Base-by-base conservation (phyloP, 2,329 filamentous ascomycete species). In the Alternaria burnsii region DNA sequence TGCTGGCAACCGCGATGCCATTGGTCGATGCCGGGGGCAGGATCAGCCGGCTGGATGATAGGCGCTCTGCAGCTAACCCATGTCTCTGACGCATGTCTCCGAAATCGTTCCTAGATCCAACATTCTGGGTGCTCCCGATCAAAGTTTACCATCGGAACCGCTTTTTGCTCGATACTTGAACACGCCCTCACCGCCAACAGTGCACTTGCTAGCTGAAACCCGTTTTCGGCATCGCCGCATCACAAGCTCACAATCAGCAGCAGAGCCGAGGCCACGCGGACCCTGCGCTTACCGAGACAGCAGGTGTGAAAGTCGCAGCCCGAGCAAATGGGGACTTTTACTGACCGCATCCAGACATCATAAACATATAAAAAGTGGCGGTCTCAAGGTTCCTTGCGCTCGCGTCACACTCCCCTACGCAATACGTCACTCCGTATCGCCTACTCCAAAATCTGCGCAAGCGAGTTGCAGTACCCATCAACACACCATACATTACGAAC, bases 241-340 rank as follows among this genome's bases (percentile, higher is more conserved):
- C 75, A 77, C 74, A 71, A 70, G 73, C 67, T 74, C 46, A 36
- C 18, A 50, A 24, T 11, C 46, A 26, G 32, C 46, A 36, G 28
- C 20, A 36, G 22, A 38, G 65, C 75, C 75, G 73, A 75, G 75
- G 75, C 66, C 70, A 63, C 59, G 57, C 54, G 55, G 22, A 42
- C 65, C 61, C 57, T 69, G 59, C 61, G 59, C 58, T 67, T 46
- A 40, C 58, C 40, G 50, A 67, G 62, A 70, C 69, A 46, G 58
- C 56, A 50, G 57, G 66, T 67, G 56, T 59, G 55, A 62, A 47
- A 66, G 63, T 71, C 65, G 69, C 73, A 59, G 62, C 69, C 67
- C 64, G 61, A 67, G 69, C 66, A 58, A 46, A 52, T 48, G 51
- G 46, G 50, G 59, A 60, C 55, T 66, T 40, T 55, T 54, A 32